Percentiles rank a stretch among this genome's conserved stretches.
Evolutionary conservation across 345 rosid genomes (phyloP).

Genomic region (Carallia brachiata): DNA sequence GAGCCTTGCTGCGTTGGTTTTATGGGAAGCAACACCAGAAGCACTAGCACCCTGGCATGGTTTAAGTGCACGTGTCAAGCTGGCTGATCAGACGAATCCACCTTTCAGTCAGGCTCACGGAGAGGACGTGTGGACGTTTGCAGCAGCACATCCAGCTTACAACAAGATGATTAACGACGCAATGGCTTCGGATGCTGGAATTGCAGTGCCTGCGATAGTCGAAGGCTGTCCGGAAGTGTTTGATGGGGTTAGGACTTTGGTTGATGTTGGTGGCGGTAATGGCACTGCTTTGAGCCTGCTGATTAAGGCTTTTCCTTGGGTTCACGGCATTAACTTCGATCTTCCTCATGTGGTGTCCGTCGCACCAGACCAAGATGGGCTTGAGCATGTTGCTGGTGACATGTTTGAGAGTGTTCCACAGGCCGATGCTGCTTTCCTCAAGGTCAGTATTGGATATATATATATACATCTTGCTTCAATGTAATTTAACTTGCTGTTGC

Average conservation of each 20-base stretch:
- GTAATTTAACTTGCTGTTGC: background rate
- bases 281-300: slow-evolving; percentile 52
- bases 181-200: slow-evolving; percentile 61
- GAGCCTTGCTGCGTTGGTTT: slow-evolving; percentile 40
- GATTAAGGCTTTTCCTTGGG: slow-evolving; percentile 57
- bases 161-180: slow-evolving; percentile 49
- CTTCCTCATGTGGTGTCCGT: slow-evolving; percentile 59
- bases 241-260: slow-evolving; percentile 50
- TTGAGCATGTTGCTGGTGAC: slow-evolving; percentile 60
- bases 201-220: slow-evolving; percentile 32
- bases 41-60: slow-evolving; percentile 62
- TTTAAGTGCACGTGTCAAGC: slow-evolving; percentile 41
- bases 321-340: slow-evolving; percentile 67
- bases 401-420: slow-evolving; percentile 58
- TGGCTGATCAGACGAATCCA: slow-evolving; percentile 4
- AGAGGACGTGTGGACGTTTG: slow-evolving; percentile 45
- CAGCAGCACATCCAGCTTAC: slow-evolving; percentile 35
- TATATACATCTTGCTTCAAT: background rate
- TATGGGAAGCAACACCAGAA: slow-evolving; percentile 43
- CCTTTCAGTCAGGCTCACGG: slow-evolving; percentile 56
- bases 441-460: slow-evolving; percentile 38
- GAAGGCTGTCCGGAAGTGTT: slow-evolving; percentile 48
- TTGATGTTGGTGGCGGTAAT: slow-evolving; percentile 73
- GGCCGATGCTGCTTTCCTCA: slow-evolving; percentile 54
- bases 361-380: slow-evolving; percentile 40